Percentiles rank a stretch among this genome's conserved stretches.
Conservation (phyloP, 108 stramenopile genomes). For the Pseudonitzschia multiseries region DNA sequence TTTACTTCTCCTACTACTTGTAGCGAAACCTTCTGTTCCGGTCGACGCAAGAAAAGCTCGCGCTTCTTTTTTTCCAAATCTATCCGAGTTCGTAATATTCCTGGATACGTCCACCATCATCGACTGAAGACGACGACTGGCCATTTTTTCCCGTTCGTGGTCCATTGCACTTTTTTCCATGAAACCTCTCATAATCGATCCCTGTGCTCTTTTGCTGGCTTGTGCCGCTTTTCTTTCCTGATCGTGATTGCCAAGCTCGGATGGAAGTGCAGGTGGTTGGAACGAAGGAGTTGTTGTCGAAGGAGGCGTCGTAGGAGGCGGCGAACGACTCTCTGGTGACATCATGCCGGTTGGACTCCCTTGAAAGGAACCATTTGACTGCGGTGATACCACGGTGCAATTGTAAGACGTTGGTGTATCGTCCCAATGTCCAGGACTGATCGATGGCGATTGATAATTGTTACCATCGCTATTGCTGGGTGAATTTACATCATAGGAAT, state of each 20-base stretch:
- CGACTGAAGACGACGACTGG: constrained; percentile 8
- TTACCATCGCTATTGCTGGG: constrained; percentile 33
- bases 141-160: constrained; percentile 10
- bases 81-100: not conserved
- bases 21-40: not conserved
- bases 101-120: constrained; percentile 3
- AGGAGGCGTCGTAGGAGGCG: constrained; percentile 10
- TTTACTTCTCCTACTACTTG: constrained; percentile 2
- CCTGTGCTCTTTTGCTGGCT: not conserved
- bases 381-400: not conserved
- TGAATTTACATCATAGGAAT: constrained; percentile 1
- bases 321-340: constrained; percentile 3
- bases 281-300: not conserved
- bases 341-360: not conserved
- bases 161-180: constrained; percentile 3
- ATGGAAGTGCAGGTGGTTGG: constrained; percentile 13
- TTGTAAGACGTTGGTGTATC: constrained; percentile 26
- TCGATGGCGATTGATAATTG: constrained; percentile 26
- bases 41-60: not conserved
- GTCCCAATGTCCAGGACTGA: constrained; percentile 36
- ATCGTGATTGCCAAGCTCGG: not conserved
- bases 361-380: constrained; percentile 4
- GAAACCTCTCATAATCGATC: not conserved
- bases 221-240: not conserved
- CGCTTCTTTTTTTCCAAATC: not conserved